A percentile compares a stretch with the other conserved stretches of the same genome.
These are phyloP conservation scores for Cryphonectria japonica DNA, from an alignment of 2,329 filamentous ascomycete species.

Conservation along the genomic window DNA sequence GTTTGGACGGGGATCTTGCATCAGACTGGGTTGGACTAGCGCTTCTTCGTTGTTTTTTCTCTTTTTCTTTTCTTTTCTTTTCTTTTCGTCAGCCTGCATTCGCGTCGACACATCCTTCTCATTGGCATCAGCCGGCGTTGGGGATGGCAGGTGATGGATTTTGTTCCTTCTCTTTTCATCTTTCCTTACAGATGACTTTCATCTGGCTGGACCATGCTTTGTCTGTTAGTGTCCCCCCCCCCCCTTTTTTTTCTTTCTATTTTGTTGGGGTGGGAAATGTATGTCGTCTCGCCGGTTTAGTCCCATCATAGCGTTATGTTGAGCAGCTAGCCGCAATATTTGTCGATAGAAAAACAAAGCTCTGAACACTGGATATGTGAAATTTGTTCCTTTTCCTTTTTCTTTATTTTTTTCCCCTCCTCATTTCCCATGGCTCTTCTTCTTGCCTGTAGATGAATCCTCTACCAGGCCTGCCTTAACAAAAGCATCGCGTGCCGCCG, in stretches of 20 bases:
- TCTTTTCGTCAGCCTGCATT: not conserved
- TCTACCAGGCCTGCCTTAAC: slow-evolving; percentile 73
- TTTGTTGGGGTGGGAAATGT: not conserved
- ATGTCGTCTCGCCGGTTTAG: not conserved
- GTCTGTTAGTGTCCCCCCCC: too few species aligned
- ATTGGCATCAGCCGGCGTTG: slow-evolving; percentile 20
- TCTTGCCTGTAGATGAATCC: slow-evolving; percentile 50
- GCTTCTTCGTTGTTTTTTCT: not conserved
- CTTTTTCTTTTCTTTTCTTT: not conserved
- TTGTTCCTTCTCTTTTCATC: not conserved
- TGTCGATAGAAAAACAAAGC: not conserved
- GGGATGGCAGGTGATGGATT: slow-evolving; percentile 6
- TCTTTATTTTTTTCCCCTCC: slow-evolving; percentile 32
- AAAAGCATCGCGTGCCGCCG: slow-evolving; percentile 80
- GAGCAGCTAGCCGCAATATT: not conserved
- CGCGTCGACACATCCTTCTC: not conserved
- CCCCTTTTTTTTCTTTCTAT: not conserved
- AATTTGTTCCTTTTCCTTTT: not conserved
- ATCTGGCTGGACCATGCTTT: not conserved
- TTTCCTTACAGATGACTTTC: not conserved
- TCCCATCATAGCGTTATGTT: not conserved
- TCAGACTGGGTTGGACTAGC: not conserved
- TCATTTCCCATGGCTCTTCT: slow-evolving; percentile 46
- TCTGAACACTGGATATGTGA: not conserved
- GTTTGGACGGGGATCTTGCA: not conserved